Percentiles rank a stretch among this genome's conserved stretches.
These are phyloP conservation scores for Aspergillus unguis DNA, from an alignment of 2,329 filamentous ascomycete species.

Conservation along the genomic window DNA sequence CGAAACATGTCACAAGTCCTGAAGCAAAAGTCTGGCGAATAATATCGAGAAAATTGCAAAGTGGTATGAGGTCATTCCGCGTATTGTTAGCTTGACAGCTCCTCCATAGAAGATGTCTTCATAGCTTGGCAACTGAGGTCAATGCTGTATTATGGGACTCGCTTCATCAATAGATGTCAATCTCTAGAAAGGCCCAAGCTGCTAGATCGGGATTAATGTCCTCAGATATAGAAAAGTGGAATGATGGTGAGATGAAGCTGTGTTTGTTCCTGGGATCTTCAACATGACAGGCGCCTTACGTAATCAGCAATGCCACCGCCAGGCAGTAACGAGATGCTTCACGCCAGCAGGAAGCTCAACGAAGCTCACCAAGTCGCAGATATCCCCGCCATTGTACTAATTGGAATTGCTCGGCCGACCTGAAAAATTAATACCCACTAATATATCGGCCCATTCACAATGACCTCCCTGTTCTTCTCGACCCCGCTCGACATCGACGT, in stretches of 20 bases:
- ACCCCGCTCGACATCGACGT: constrained; percentile 99
- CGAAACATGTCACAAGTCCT: neutral
- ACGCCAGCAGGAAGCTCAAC: constrained; percentile 14
- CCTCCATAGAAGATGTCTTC: too few relatives aligned
- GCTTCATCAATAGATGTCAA: too few relatives aligned
- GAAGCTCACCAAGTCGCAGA: constrained; percentile 11
- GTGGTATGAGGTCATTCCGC: too few relatives aligned
- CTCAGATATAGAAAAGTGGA: neutral
- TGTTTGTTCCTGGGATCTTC: neutral
- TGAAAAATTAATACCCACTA: constrained; percentile 11
- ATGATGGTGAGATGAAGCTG: neutral
- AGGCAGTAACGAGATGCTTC: constrained; percentile 16
- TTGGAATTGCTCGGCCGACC: constrained; percentile 1
- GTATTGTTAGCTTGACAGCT: too few relatives aligned
- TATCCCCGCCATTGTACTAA: constrained; percentile 4
- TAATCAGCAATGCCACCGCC: constrained; percentile 18
- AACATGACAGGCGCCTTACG: constrained; percentile 11
- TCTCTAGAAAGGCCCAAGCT: too few relatives aligned
- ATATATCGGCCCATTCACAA: constrained; percentile 41
- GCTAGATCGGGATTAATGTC: too few relatives aligned
- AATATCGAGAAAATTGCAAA: too few relatives aligned
- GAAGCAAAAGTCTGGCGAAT: neutral
- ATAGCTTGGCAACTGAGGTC: too few relatives aligned
- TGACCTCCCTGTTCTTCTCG: constrained; percentile 99
- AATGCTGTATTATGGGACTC: too few relatives aligned